Base-by-base conservation (phyloP, 345 rosid species). In the Kandelia obovata region DNA sequence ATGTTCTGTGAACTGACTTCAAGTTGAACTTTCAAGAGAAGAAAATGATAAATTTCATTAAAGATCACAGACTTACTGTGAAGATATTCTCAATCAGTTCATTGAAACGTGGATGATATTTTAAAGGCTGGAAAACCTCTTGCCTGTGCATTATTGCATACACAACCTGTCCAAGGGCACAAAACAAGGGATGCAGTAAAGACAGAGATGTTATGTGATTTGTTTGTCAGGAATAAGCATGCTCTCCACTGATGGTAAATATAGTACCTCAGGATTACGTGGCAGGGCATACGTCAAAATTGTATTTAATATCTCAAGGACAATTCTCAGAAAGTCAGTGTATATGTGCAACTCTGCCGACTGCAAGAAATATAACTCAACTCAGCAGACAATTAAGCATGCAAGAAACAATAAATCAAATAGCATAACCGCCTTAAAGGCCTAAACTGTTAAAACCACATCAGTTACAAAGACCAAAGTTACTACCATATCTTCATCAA, bases 61-160 rank as follows among this genome's bases (percentile, higher is more conserved):
- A 0, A 60, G 71, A 69, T 17, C 60, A 59, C 10, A 30, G 49
- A 59, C 69, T 7, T 87, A 92, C 99, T 61, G 81, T 89, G 72
- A 83, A 89, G 20, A 96, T 87, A 76, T 96, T 96, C 70, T 92
- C 98, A 30, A 96, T 86, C 80, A 96, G 83, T 85, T 92, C 99
- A 37, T 70, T 85, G 73, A 90, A 92, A 64, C 88, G 88, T n/a
- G 96, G 94, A 81, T 92, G 97, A 74, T 81, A 82, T 81, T 83
- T 86, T 77, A 92, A 95, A 64, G 97, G 98, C 79, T 81, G 85
- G 62, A 95, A 89, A 70, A 95, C 92, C 80, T 95, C 97, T 81
- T 90, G 94, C 82, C 99, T 79, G 79, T 96, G 98, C 96, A 95
- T 85, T 66, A 90, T 79, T 55, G 98, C 97, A 81, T 95, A 95